These are phyloP conservation scores for Aspergillus oerlinghausenensis DNA, from an alignment of 2,329 filamentous ascomycete genomes.

Conservation along the genomic window DNA sequence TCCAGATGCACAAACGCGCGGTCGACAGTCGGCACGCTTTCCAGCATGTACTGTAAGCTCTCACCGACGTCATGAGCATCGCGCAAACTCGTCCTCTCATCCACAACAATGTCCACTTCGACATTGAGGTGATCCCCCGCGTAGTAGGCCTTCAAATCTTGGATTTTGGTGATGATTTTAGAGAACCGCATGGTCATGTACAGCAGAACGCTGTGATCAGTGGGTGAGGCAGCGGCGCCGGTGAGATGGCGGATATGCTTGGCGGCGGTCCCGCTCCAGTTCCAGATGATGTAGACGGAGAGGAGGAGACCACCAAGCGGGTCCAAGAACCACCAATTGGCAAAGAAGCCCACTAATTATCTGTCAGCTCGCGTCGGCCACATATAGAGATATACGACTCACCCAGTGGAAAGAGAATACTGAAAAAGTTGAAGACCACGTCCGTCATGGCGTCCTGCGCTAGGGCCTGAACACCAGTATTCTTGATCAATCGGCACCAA, in stretches of 20 bases:
- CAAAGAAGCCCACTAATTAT: conserved; percentile 30
- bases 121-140: conserved; percentile 59
- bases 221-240: conserved; percentile 56
- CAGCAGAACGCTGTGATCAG: conserved; percentile 70
- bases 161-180: conserved; percentile 68
- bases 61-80: conserved; percentile 59
- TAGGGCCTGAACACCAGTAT: conserved; percentile 79
- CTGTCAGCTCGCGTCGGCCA: not conserved
- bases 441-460: conserved; percentile 67
- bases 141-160: conserved; percentile 60
- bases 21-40: conserved; percentile 45
- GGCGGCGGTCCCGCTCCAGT: conserved; percentile 57
- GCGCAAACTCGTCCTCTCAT: conserved; percentile 50
- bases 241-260: conserved; percentile 60
- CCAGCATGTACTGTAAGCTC: conserved; percentile 57
- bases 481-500: conserved; percentile 81
- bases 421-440: conserved; percentile 86
- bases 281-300: conserved; percentile 57
- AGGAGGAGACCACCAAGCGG: conserved; percentile 58
- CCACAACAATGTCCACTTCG: conserved; percentile 59
- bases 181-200: conserved; percentile 95
- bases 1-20: conserved; percentile 49
- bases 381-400: conserved; percentile 1
- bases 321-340: conserved; percentile 55
- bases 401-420: conserved; percentile 76